Conservation (phyloP, 306 rosid genomes). For the Begonia loranthoides region DNA sequence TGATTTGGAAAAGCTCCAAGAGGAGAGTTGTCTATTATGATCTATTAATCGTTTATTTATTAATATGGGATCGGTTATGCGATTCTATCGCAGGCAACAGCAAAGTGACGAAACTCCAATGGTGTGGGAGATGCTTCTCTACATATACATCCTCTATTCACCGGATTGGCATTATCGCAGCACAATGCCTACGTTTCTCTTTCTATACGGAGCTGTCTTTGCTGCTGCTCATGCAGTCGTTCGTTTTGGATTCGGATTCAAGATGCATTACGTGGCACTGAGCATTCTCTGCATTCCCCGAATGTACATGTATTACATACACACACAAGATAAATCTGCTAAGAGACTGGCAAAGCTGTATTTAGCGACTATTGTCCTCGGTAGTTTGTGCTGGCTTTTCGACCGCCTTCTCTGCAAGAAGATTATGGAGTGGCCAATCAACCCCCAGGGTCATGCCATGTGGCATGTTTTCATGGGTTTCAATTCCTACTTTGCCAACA, state of each 20-base stretch:
- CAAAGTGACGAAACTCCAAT: conserved; percentile 84
- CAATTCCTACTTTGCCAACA: conserved; percentile 59
- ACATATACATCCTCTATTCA: conserved; percentile 71
- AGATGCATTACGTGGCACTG: conserved; percentile 49
- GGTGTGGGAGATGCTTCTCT: conserved; percentile 89
- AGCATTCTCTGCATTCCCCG: conserved; percentile 78
- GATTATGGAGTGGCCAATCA: conserved; percentile 42
- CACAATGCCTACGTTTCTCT: conserved; percentile 80
- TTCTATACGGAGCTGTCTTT: conserved; percentile 54
- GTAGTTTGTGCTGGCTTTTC: conserved; percentile 48
- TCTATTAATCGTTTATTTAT: too few relatives aligned
- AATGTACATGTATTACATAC: conserved; percentile 78
- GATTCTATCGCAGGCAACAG: conserved; percentile 55
- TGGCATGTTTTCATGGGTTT: conserved; percentile 83
- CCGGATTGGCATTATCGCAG: conserved; percentile 86
- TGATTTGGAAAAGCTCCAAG: too few relatives aligned
- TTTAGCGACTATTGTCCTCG: conserved; percentile 41
- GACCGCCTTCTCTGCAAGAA: conserved; percentile 55
- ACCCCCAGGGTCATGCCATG: conserved; percentile 80
- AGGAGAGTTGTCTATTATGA: too few relatives aligned
- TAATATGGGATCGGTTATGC: too few relatives aligned
- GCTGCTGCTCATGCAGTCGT: conserved; percentile 42
- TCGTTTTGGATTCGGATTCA: conserved; percentile 52
- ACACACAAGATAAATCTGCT: conserved; percentile 40
- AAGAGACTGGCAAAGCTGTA: conserved; percentile 50